Base-by-base conservation (phyloP, 257 asterid genomes). In the Jaltomata sinuosa region DNA sequence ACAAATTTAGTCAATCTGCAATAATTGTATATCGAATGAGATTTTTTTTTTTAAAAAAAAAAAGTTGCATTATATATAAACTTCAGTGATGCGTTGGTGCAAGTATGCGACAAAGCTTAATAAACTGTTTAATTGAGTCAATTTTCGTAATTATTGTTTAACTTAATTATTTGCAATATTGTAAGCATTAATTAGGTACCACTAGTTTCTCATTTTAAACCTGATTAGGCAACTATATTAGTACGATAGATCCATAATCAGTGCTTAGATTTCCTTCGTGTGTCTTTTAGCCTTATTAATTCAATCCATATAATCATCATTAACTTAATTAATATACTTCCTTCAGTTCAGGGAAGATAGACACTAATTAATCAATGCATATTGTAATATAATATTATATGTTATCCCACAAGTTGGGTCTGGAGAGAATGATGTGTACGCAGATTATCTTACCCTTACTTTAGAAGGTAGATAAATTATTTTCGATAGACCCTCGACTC, bases 151-250 rank as follows among this genome's bases (percentile, higher is more conserved):
- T 76, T 49, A 45, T 45, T 47, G n/a, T 16, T 16, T 47, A 76
- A 76, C 25, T 27, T 47, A 76, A 47, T 76, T 27, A 47, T 42
- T 47, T 22, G 80, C 72, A 59, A 34, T 61, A 71, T 47, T 27
- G 25, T 54, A 15, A 36, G 47, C 32, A 31, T 11, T 42, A 15
- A 61, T 38, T 31, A 34, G 31, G 47, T 29, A 62, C 38, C 34
- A 80, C 53, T 71, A 40, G 45, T 21, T 38, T 55, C 31, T 74
- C 36, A 62, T 34, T 29, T 16, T 32, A 38, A 82, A 81, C 62
- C 32, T 82, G 68, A 34, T 85, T 47, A 82, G 80, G 81, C 64
- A 86, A 86, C 45, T 36, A 31, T 42, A 83, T 77, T 74, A 54
- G 47, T 52, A 10, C 29, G 67, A 81, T 53, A 72, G 59, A 84